Evolutionary conservation across 2,329 filamentous ascomycete genomes (phyloP).

Genomic region (Aspergillus thermomutatus): DNA sequence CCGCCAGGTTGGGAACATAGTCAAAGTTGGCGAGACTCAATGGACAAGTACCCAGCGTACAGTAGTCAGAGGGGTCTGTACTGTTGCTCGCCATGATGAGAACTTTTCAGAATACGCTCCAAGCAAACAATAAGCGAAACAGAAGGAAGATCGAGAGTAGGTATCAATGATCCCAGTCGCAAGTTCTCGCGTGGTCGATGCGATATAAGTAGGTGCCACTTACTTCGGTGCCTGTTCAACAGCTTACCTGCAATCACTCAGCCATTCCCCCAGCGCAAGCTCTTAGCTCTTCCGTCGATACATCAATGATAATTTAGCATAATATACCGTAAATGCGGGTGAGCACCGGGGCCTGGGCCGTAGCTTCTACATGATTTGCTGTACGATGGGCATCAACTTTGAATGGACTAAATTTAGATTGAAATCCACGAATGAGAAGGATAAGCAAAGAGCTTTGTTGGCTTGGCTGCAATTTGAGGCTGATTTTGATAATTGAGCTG

Average conservation of each 20-base stretch:
- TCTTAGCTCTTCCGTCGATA: neutral
- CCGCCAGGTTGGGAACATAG: conserved; percentile 53
- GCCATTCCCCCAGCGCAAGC: neutral
- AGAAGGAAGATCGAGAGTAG: neutral
- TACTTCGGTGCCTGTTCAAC: neutral
- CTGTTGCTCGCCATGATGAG: neutral
- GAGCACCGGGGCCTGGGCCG: neutral
- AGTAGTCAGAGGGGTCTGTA: conserved; percentile 11
- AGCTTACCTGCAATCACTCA: neutral
- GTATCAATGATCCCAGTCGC: neutral
- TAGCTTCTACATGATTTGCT: neutral
- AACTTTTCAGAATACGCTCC: neutral
- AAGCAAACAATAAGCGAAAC: neutral
- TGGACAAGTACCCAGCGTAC: conserved; percentile 35
- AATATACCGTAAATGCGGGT: neutral
- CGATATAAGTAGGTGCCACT: neutral
- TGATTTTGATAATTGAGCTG: neutral
- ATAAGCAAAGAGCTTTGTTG: neutral
- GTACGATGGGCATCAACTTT: neutral
- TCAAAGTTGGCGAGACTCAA: conserved; percentile 43
- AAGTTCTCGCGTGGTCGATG: neutral
- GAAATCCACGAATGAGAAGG: neutral
- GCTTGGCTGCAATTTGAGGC: neutral
- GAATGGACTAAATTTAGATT: neutral
- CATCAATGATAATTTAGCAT: neutral